Base-by-base conservation (phyloP, 768 basidiomycete genomes). In the Collybiopsis confluens region DNA sequence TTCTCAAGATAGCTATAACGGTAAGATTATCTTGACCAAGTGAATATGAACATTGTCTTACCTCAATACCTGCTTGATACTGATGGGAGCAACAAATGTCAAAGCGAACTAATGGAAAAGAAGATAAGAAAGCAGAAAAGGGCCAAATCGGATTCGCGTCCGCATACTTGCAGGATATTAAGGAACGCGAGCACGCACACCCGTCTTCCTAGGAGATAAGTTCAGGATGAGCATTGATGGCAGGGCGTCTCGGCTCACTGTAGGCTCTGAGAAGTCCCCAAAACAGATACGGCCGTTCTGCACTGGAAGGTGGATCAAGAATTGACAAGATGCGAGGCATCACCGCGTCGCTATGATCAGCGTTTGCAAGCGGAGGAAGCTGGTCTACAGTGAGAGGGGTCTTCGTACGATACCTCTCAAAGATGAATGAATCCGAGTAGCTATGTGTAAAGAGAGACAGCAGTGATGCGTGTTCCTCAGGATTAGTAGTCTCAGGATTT, bases 321-420 rank as follows among this genome's bases (percentile, higher is more conserved):
- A 30, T 40, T 30, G 21, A 3, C 30, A 52, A 37, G 20, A 55
- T 43, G 15, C 20, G 40, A 8, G 47, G 35, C 54, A 36, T 52
- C 20, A 46, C 15, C 40, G 28, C 16, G 37, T 55, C 54, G 47
- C 77, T 77, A 62, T 78, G 77, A 54, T 88, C 85, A 51, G 80
- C 78, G 56, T 85, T 83, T 4, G 79, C 78, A 65, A 88, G 77
- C 2, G 81, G 81, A 15, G 84, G 84, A 40, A 85, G 67, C 45
- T 83, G 62, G 38, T 85, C 81, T 36, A 67, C 65, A 1, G 75
- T 61, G 1, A 83, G 59, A 59, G 79, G 79, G 9, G 18, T 44
- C 3, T 71, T 56, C 16, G 73, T 61, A n/a, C 69, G 64, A 56
- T 73, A 71, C 1, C n/a, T n/a, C 9, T 66, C 58, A 49, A 70